Evolutionary conservation across 352 stramenopile species (phyloP).

Genomic region (Pythium chondricola): DNA sequence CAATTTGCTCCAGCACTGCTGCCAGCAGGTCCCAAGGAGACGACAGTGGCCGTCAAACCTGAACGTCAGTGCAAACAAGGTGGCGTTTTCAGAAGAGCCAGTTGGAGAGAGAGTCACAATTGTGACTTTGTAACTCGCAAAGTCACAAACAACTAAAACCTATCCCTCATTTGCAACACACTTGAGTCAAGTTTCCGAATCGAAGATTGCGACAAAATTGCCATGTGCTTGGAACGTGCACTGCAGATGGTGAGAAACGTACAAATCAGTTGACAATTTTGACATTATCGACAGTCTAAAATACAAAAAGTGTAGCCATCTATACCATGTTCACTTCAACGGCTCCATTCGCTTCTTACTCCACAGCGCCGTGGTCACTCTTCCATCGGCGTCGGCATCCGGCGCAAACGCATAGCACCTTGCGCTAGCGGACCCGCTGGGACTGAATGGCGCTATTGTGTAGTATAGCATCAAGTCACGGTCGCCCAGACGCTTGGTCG

Average conservation of each 20-base stretch:
- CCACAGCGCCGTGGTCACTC: background rate
- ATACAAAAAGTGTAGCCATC: conserved; percentile 9
- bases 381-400: background rate
- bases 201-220: background rate
- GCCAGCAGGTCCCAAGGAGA: too few species aligned
- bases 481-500: background rate
- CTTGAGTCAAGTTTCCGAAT: background rate
- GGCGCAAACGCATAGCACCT: conserved; percentile 3
- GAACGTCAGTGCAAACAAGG: too few species aligned
- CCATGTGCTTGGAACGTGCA: background rate
- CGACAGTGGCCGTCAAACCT: too few species aligned
- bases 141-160: background rate
- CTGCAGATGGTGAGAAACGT: background rate
- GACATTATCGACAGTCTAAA: conserved; percentile 4
- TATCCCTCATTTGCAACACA: background rate
- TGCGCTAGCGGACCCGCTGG: too few species aligned
- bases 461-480: too few species aligned
- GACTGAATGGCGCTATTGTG: too few species aligned
- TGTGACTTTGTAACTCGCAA: background rate
- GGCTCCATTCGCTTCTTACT: conserved; percentile 1
- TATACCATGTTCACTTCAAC: background rate
- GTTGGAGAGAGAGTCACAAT: background rate
- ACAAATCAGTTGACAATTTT: background rate
- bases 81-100: background rate
- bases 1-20: too few species aligned